Conservation (phyloP, 2,329 filamentous ascomycete genomes). For the Penicillium brevicompactum region DNA sequence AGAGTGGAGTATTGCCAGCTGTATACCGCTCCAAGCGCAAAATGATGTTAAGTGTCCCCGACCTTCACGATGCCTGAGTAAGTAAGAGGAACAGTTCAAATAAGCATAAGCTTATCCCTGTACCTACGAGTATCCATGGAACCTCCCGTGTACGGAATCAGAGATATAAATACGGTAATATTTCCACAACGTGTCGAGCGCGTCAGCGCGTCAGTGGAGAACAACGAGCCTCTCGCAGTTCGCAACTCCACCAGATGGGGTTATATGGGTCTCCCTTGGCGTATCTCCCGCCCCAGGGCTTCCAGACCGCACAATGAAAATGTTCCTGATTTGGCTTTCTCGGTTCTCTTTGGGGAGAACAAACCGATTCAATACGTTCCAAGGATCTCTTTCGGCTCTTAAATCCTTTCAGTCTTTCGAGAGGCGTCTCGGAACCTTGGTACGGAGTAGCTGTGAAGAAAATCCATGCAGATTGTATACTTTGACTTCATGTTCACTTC, state of each 20-base stretch:
- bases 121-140: background rate
- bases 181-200: constrained; percentile 2
- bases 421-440: background rate
- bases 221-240: constrained; percentile 3
- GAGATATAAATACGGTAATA: background rate
- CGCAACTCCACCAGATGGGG: constrained; percentile 1
- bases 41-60: too few species aligned
- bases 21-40: too few species aligned
- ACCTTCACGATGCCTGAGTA: too few species aligned
- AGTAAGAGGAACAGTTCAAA: background rate
- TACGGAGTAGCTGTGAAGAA: background rate
- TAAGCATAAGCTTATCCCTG: background rate
- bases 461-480: constrained; percentile 1
- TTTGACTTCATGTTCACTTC: background rate
- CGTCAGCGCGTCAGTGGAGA: constrained; percentile 6
- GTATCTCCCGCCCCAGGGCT: background rate
- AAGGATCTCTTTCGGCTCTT: background rate
- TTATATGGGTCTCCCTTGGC: constrained; percentile 4
- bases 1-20: too few species aligned
- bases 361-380: constrained; percentile 1
- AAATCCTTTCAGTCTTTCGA: too few species aligned
- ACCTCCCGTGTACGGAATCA: background rate
- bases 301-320: constrained; percentile 18
- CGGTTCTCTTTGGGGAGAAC: constrained; percentile 1
- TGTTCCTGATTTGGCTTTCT: constrained; percentile 1